Percentiles rank a stretch among this genome's conserved stretches.
These are phyloP conservation scores for Ustulina deusta DNA, from an alignment of 2,329 filamentous ascomycete genomes.

Conservation along the genomic window DNA sequence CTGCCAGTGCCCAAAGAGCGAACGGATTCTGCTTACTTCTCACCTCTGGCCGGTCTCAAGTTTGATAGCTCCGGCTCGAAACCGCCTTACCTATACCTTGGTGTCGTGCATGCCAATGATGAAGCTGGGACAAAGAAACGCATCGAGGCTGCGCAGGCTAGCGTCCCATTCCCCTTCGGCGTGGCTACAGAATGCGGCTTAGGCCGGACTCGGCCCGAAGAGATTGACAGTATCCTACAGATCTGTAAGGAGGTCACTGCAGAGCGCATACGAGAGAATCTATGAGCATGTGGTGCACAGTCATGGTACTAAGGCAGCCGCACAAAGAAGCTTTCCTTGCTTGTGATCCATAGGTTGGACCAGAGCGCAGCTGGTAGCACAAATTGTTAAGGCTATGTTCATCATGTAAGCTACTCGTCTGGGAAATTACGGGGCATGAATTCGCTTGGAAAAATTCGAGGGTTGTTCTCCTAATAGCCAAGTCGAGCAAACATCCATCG, in stretches of 20 bases:
- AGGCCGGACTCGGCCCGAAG: constrained; percentile 43
- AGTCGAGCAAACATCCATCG: too few species aligned
- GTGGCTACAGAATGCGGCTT: constrained; percentile 46
- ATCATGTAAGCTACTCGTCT: constrained; percentile 1
- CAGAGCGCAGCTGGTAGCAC: not conserved
- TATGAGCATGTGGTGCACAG: constrained; percentile 14
- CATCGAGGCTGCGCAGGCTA: constrained; percentile 41
- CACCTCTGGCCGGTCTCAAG: constrained; percentile 39
- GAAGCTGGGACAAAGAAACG: constrained; percentile 43
- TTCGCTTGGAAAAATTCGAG: not conserved
- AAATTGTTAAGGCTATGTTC: not conserved
- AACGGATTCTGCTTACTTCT: constrained; percentile 43
- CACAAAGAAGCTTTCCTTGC: not conserved
- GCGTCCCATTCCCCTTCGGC: constrained; percentile 43
- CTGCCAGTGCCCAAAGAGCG: constrained; percentile 45
- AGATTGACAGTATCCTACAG: constrained; percentile 43
- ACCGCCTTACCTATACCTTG: constrained; percentile 42
- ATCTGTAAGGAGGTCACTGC: constrained; percentile 43
- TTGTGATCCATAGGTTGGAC: not conserved
- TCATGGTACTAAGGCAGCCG: constrained; percentile 5
- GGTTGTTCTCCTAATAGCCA: too few species aligned
- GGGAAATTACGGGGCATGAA: not conserved
- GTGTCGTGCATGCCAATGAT: constrained; percentile 45
- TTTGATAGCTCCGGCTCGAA: constrained; percentile 36
- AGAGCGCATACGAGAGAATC: constrained; percentile 24